These are phyloP conservation scores for Suillus discolor DNA, from an alignment of 768 basidiomycete species.

Conservation along the genomic window DNA sequence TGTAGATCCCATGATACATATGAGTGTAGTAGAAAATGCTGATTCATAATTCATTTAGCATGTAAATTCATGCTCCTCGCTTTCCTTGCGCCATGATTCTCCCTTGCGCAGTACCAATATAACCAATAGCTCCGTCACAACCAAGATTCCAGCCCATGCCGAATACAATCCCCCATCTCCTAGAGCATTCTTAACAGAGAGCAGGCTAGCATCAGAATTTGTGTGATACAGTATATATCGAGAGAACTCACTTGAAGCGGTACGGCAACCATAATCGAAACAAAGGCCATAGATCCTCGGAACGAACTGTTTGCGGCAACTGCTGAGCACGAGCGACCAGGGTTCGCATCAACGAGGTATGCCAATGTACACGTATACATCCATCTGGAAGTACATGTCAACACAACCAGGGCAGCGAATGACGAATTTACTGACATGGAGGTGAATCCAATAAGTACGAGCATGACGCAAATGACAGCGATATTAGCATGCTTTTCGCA, in stretches of 20 bases:
- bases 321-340: conserved; percentile 75
- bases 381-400: conserved; percentile 37
- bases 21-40: background rate
- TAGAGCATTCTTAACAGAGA: conserved; percentile 49
- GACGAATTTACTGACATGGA: conserved; percentile 54
- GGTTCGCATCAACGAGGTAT: conserved; percentile 86
- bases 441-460: conserved; percentile 76
- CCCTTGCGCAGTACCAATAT: conserved; percentile 63
- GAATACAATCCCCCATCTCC: conserved; percentile 85
- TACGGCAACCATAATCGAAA: conserved; percentile 71
- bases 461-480: conserved; percentile 67
- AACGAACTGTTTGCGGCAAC: conserved; percentile 77
- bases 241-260: conserved; percentile 54
- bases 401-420: background rate
- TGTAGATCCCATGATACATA: background rate
- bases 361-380: conserved; percentile 74
- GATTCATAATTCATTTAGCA: background rate
- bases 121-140: conserved; percentile 54
- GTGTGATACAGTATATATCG: background rate
- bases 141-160: conserved; percentile 58
- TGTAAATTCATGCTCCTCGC: conserved; percentile 42
- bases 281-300: conserved; percentile 68
- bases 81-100: conserved; percentile 54
- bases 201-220: background rate
- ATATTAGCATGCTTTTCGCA: conserved; percentile 63